Conservation (phyloP, 2,329 filamentous ascomycete species). For the Colletotrichum tropicicola region DNA sequence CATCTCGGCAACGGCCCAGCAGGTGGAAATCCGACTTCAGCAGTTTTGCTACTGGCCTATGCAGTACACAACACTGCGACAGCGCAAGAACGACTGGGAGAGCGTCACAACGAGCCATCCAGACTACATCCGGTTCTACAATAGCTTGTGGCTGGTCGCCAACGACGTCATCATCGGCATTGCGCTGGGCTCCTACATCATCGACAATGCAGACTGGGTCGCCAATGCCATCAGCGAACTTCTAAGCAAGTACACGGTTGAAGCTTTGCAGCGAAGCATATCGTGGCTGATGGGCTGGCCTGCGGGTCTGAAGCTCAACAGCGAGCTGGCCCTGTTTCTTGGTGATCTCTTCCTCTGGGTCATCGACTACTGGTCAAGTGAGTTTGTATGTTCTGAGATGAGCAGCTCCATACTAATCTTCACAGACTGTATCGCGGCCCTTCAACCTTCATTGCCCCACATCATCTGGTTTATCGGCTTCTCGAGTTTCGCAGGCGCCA, state of each 20-base stretch:
- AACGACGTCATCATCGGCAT: slow-evolving; percentile 99
- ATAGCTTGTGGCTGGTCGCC: slow-evolving; percentile 96
- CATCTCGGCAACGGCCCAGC: slow-evolving; percentile 94
- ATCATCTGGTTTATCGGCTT: slow-evolving; percentile 94
- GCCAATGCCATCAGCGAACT: slow-evolving; percentile 81
- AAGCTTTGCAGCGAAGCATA: slow-evolving; percentile 88
- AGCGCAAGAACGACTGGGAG: slow-evolving; percentile 90
- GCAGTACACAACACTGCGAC: slow-evolving; percentile 91
- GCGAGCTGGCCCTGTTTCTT: slow-evolving; percentile 90
- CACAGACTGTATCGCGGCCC: slow-evolving; percentile 76
- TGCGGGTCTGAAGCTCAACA: slow-evolving; percentile 93
- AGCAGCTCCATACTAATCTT: too few species aligned
- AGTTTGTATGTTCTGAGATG: slow-evolving; percentile 41
- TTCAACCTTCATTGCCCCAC: slow-evolving; percentile 83
- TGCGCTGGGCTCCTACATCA: slow-evolving; percentile 93
- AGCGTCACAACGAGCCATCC: slow-evolving; percentile 95
- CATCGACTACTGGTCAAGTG: slow-evolving; percentile 96
- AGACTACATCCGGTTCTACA: slow-evolving; percentile 99
- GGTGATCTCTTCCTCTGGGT: slow-evolving; percentile 98
- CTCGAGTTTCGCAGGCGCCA: slow-evolving; percentile 93
- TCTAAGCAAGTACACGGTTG: slow-evolving; percentile 84
- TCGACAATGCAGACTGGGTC: slow-evolving; percentile 90
- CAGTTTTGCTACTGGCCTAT: slow-evolving; percentile 99
- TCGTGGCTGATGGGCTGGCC: slow-evolving; percentile 97
- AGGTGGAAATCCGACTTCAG: slow-evolving; percentile 95